Conservation (phyloP, 192 early-diverging fungal genomes). For the Backusella westeae region DNA sequence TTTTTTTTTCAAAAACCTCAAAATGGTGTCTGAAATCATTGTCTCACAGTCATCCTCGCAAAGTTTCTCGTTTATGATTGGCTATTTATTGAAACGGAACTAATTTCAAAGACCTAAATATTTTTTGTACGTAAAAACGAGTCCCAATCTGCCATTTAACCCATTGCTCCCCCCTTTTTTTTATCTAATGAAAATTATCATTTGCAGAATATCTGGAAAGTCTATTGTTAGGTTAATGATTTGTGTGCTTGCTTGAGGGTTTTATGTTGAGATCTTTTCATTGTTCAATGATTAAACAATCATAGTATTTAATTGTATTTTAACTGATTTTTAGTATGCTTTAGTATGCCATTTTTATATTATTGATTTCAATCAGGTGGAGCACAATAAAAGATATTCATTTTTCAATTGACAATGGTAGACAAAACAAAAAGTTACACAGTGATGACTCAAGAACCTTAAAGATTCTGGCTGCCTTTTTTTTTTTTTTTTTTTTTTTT, state of each 20-base stretch:
- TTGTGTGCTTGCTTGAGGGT: neutral
- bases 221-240: neutral
- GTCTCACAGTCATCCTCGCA: neutral
- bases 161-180: neutral
- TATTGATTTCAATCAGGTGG: neutral
- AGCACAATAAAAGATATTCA: neutral
- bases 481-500: neutral
- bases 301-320: neutral
- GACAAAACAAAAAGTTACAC: neutral
- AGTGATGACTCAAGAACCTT: neutral
- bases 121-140: conserved; percentile 2
- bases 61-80: neutral
- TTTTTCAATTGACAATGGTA: neutral
- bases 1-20: neutral
- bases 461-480: neutral
- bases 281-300: neutral
- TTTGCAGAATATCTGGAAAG: neutral
- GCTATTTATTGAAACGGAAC: neutral
- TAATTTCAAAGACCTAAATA: neutral
- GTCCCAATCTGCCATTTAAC: neutral
- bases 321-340: neutral
- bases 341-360: neutral
- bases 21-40: neutral
- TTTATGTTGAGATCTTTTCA: neutral
- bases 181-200: neutral